Base-by-base conservation (phyloP, 306 rosid genomes). In the Cucumis cinereus region DNA sequence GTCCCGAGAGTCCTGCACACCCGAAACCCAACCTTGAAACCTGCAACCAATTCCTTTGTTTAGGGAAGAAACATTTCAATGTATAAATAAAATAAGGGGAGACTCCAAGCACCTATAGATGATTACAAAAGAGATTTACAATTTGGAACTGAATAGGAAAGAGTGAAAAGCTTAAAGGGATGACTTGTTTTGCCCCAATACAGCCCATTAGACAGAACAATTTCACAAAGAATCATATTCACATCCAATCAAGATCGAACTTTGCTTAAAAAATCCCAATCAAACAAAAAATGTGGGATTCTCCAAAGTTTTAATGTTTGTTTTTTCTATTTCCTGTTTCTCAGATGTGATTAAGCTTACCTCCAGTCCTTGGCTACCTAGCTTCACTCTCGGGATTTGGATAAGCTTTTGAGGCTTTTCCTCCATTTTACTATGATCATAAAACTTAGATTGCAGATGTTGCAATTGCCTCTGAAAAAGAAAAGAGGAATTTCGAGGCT, bases 21-120 rank as follows among this genome's bases (percentile, higher is more conserved):
- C 98, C 98, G 83, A 85, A 93, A 23, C 95, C 95, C 86, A 93
- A 33, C 84, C 84, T 83, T 24, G 98, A 88, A 74, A 93, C 96
- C 97, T 93, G 81, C 79, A 81, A 30, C 13, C 50, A 28, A 28
- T 28, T 1, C 30, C 30, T 28, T 28, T 28, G 30, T 28, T 28
- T 28, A 28, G 30, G 30, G 30, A 28, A 28, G 30, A 28, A 28
- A 28, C 30, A 28, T 28, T 28, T 28, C 30, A 28, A 28, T 28
- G 30, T 1, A 28, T 28, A 28, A 28, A 28, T 28, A 3, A 28
- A 28, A 28, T 3, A 28, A 28, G 30, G 30, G 30, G 3, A 28
- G 30, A 28, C 30, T 28, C 30, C 30, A 28, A 28, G 30, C 30
- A 28, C 30, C 30, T 28, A 28, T 28, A 28, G 30, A 3, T 28